Conservation (phyloP, 345 rosid genomes). For the Eutrema japonicum region DNA sequence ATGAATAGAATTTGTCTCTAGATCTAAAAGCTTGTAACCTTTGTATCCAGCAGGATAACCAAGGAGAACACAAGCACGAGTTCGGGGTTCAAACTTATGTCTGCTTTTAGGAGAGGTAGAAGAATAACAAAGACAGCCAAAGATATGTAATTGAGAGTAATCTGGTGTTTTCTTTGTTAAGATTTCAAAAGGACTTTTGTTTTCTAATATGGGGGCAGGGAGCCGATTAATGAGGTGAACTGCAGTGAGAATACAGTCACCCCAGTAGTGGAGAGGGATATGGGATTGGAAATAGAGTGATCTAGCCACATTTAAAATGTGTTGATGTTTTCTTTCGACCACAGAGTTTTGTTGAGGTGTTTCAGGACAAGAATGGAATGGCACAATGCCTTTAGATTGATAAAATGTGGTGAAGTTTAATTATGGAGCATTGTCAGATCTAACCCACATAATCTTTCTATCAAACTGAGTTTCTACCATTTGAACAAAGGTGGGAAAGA, state of each 20-base stretch:
- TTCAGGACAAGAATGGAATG: not conserved
- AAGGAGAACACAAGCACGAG: too few species aligned
- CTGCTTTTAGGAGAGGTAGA: too few species aligned
- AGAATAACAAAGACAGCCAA: not conserved
- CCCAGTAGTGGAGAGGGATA: not conserved
- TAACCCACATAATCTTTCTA: not conserved
- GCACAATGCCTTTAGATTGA: not conserved
- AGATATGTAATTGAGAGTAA: not conserved
- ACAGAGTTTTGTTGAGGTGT: not conserved
- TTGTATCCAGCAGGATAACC: too few species aligned
- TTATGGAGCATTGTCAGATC: not conserved
- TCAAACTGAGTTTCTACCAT: not conserved
- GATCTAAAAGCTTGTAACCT: not conserved
- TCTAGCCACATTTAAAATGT: too few species aligned
- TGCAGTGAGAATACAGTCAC: not conserved
- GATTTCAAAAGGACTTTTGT: not conserved
- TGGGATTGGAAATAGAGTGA: too few species aligned
- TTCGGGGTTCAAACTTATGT: too few species aligned
- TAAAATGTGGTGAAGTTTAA: not conserved
- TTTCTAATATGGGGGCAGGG: not conserved
- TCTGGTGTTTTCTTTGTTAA: not conserved
- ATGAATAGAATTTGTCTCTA: too few species aligned
- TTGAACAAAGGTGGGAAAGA: fast-evolving
- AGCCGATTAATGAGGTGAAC: not conserved
- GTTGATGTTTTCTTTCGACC: not conserved